These are phyloP conservation scores for Cryptosporidium viatorum DNA, from an alignment of 169 alveolate genomes.

Conservation along the genomic window DNA sequence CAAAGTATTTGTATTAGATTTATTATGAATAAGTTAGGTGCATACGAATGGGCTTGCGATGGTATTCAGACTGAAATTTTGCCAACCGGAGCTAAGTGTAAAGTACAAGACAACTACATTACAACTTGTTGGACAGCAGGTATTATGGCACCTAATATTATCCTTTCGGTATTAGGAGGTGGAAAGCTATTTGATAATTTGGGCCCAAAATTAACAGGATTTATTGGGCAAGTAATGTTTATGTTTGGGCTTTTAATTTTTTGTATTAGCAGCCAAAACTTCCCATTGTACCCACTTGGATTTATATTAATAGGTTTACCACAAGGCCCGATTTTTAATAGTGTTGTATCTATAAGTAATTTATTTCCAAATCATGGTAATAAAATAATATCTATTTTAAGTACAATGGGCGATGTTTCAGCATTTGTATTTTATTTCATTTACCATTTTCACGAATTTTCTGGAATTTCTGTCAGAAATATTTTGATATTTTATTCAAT, in stretches of 20 bases:
- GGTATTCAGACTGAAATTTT: slow-evolving; percentile 5
- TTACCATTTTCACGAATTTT: slow-evolving; percentile 39
- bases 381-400: slow-evolving; percentile 65
- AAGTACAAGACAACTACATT: slow-evolving; percentile 51
- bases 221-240: slow-evolving; percentile 66
- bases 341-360: slow-evolving; percentile 61
- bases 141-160: slow-evolving; percentile 66
- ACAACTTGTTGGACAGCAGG: slow-evolving; percentile 76
- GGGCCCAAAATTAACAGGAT: slow-evolving; percentile 69
- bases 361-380: slow-evolving; percentile 62
- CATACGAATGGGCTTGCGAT: slow-evolving; percentile 66
- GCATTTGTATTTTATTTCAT: slow-evolving; percentile 69
- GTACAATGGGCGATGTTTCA: slow-evolving; percentile 74
- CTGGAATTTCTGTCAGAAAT: slow-evolving; percentile 20
- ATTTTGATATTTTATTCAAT: slow-evolving; percentile 42
- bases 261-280: slow-evolving; percentile 32
- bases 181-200: slow-evolving; percentile 61
- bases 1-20: slow-evolving; percentile 72
- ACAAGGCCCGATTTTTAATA: slow-evolving; percentile 73
- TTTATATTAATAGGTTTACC: slow-evolving; percentile 68
- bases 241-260: slow-evolving; percentile 47
- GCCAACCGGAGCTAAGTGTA: slow-evolving; percentile 71
- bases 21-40: slow-evolving; percentile 59
- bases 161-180: slow-evolving; percentile 66
- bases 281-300: slow-evolving; percentile 72